Base-by-base conservation (phyloP, 208 protist genomes). In the Leishmania mexicana region DNA sequence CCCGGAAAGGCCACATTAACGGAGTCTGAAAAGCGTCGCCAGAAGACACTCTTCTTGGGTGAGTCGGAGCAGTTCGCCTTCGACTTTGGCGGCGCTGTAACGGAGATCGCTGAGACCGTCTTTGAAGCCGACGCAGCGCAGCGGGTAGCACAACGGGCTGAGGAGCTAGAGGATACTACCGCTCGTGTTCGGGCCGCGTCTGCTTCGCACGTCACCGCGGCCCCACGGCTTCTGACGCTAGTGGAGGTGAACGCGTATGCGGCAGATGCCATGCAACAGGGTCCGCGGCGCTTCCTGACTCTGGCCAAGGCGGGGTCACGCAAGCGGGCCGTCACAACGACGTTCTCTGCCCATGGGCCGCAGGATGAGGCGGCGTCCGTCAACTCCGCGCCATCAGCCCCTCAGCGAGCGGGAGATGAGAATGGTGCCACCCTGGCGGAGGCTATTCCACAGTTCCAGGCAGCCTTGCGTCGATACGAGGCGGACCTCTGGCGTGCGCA, bases 51-150 rank as follows among this genome's bases (percentile, higher is more conserved):
- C n/a, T 95, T 97, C 35, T 91, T 97, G 19, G 84, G 73, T 13
- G 94, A 96, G 21, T 85, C 83, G 47, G 92, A 97, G 84, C 78
- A 89, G 54, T 97, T 97, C 79, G 71, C 87, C 11, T 97, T 97
- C 78, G 91, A 95, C 85, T 97, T 97, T 85, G 93, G 92, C 49
- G 89, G 81, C 5, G 83, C 75, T 40, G 85, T 71, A 6, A 60
- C 60, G 47, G 71, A 58, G 2, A 80, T 80, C 28, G 80, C 76
- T 5, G 85, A 67, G 24, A 81, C 68, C 1, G 62, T 73, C 58
- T 71, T 79, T 47, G 80, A 78, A 35, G 75, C 42, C 17, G 80
- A 73, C 5, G 76, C 78, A 54, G 82, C 74, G 42, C 76, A 80
- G 65, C 83, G 75, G 2, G 83, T 65, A 3, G 75, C 70, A 10